Percentiles rank a stretch among this genome's conserved stretches.
Evolutionary conservation across 805 yeast species (phyloP).

Genomic region (Scheffersomyces lignosus): DNA sequence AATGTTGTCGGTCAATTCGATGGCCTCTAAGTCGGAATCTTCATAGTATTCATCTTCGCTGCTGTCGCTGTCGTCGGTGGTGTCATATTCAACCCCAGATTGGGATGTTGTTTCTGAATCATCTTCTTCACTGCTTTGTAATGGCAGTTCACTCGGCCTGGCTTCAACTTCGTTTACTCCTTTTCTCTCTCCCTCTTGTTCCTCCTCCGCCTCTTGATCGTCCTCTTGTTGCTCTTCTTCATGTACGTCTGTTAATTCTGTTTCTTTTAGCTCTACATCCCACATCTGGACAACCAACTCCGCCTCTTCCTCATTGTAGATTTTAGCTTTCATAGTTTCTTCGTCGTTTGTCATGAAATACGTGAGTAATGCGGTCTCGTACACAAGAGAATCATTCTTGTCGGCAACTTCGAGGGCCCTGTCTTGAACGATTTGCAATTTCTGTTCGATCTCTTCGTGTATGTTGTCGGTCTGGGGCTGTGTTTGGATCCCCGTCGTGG

Average conservation of each 20-base stretch:
- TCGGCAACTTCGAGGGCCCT: constrained; percentile 8
- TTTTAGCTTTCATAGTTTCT: background rate
- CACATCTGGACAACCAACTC: constrained; percentile 9
- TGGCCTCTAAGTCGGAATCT: too few species aligned
- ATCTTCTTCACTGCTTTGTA: too few species aligned
- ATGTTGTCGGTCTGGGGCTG: background rate
- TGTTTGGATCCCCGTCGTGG: background rate
- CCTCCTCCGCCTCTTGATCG: constrained; percentile 1
- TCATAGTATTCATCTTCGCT: too few species aligned
- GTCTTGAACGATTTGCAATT: constrained; percentile 3
- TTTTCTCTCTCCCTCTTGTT: too few species aligned
- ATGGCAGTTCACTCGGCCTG: too few species aligned
- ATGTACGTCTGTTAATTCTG: constrained; percentile 3
- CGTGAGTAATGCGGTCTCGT: constrained; percentile 13
- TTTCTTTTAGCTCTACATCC: constrained; percentile 7
- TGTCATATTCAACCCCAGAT: too few species aligned
- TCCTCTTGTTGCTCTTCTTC: constrained; percentile 4
- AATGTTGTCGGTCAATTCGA: too few species aligned
- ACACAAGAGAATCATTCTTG: constrained; percentile 8
- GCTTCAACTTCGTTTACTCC: too few species aligned
- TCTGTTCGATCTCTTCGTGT: constrained; percentile 1
- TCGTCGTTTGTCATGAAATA: constrained; percentile 4
- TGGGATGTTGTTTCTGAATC: too few species aligned
- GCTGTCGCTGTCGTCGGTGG: too few species aligned
- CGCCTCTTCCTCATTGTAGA: constrained; percentile 9